Conservation (phyloP, 2,329 filamentous ascomycete genomes). For the Akanthomyces muscarius region DNA sequence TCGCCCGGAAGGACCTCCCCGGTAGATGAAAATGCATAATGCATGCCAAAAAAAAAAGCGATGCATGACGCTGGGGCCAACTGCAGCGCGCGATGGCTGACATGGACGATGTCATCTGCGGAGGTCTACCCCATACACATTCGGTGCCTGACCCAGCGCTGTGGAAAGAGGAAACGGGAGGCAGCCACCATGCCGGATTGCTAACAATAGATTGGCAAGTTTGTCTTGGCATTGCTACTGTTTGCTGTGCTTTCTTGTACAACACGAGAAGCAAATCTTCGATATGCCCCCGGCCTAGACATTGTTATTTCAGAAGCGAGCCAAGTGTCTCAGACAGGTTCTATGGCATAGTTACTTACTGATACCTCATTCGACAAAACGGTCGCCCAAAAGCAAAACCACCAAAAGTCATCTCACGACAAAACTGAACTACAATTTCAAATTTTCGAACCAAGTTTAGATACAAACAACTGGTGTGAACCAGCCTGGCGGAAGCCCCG, state of each 20-base stretch:
- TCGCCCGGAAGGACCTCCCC: slow-evolving; percentile 4
- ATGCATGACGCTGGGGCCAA: slow-evolving; percentile 1
- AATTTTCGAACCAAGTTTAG: neutral
- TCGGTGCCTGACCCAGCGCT: neutral
- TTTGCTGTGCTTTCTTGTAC: neutral
- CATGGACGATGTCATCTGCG: neutral
- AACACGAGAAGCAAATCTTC: neutral
- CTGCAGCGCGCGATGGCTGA: neutral
- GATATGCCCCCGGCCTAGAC: neutral
- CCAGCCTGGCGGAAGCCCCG: too few species aligned
- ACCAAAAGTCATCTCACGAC: neutral
- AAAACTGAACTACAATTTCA: neutral
- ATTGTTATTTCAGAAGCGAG: slow-evolving; percentile 1
- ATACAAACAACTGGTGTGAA: neutral
- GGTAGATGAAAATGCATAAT: neutral
- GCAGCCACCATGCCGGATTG: neutral
- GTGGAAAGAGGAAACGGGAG: slow-evolving; percentile 1
- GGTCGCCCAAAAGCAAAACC: neutral
- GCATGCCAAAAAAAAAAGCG: neutral
- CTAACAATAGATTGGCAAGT: neutral
- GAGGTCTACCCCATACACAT: neutral
- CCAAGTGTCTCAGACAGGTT: neutral
- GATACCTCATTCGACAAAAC: neutral
- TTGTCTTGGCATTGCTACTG: neutral
- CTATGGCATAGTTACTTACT: too few species aligned